These are phyloP conservation scores for Talaromyces verruculosus DNA, from an alignment of 2,329 filamentous ascomycete genomes.

Conservation along the genomic window DNA sequence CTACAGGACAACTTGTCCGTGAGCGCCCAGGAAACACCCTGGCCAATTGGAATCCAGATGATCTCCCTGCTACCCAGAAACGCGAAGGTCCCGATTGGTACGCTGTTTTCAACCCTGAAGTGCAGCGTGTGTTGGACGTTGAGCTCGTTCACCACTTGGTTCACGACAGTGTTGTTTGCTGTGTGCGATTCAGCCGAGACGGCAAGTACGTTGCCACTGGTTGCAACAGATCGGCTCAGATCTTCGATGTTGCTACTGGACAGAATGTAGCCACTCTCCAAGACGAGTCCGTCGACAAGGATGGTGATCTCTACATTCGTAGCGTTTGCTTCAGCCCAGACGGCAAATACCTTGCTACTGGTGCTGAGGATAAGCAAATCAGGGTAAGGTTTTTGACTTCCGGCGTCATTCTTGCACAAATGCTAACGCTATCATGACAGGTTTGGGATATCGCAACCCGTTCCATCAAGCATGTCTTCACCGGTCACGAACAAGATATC, in stretches of 20 bases:
- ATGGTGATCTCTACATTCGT: constrained; percentile 91
- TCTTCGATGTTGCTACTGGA: constrained; percentile 87
- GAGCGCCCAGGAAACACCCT: constrained; percentile 66
- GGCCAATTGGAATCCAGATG: constrained; percentile 82
- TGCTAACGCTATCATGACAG: background rate
- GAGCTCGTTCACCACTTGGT: constrained; percentile 89
- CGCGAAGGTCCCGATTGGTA: constrained; percentile 92
- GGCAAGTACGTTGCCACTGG: constrained; percentile 95
- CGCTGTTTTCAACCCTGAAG: constrained; percentile 90
- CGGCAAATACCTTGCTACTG: constrained; percentile 88
- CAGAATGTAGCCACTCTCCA: constrained; percentile 86
- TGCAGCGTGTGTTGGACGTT: constrained; percentile 86
- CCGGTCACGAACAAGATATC: constrained; percentile 98
- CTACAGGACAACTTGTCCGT: constrained; percentile 55
- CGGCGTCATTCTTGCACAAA: background rate
- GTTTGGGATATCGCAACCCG: constrained; percentile 90
- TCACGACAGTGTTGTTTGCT: constrained; percentile 97
- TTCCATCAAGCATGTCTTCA: constrained; percentile 86
- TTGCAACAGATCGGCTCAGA: constrained; percentile 98
- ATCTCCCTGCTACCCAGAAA: constrained; percentile 81
- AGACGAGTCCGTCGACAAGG: constrained; percentile 81
- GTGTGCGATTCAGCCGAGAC: constrained; percentile 92
- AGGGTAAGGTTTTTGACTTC: constrained; percentile 60
- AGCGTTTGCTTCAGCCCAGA: constrained; percentile 99
- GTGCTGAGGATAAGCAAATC: constrained; percentile 96